Conservation (phyloP, 345 rosid species). For the Dipteronia sinensis region DNA sequence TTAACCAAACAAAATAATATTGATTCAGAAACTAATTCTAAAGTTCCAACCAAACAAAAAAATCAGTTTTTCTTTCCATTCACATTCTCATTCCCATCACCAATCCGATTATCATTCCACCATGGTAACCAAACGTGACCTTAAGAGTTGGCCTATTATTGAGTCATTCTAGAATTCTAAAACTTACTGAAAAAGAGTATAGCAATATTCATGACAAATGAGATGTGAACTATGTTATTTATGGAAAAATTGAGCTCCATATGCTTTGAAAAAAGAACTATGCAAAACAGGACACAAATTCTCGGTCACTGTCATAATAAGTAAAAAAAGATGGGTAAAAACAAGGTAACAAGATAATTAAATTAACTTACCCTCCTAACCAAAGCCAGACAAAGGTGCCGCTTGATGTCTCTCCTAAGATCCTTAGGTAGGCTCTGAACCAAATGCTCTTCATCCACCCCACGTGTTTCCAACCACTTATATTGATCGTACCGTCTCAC, state of each 20-base stretch:
- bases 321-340: background rate
- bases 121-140: too few species aligned
- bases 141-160: background rate
- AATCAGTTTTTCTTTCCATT: too few species aligned
- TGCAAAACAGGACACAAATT: background rate
- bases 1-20: too few species aligned
- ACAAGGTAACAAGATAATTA: background rate
- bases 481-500: conserved; percentile 94
- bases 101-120: too few species aligned
- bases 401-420: conserved; percentile 91
- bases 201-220: background rate
- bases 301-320: background rate
- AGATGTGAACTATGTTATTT: background rate
- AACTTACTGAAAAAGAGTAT: background rate
- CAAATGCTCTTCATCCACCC: conserved; percentile 87
- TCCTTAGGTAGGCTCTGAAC: conserved; percentile 95
- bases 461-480: conserved; percentile 96
- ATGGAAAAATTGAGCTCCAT: background rate
- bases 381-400: conserved; percentile 92
- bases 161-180: background rate
- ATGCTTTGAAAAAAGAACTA: background rate
- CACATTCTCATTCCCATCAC: too few species aligned
- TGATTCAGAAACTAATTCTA: too few species aligned
- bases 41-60: too few species aligned
- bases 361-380: conserved; percentile 78